Evolutionary conservation across 495 filamentous ascomycete species (phyloP), one percentile per base, ranked within the genome.

Genomic region (Podospora sp.): DNA sequence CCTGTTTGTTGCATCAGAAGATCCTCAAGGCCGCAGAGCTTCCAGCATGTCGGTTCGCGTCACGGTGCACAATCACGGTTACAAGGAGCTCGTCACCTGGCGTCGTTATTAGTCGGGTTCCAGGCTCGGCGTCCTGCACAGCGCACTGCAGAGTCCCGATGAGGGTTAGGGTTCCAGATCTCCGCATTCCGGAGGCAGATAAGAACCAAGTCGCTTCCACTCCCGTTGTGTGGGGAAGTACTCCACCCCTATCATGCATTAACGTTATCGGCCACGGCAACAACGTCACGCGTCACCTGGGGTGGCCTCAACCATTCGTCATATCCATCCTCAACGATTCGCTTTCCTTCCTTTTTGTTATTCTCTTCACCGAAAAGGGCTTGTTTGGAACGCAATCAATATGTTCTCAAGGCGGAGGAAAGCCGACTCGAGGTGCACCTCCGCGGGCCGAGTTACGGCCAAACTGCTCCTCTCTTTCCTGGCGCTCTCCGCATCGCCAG

Each of bases 401-500:
- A 84, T 84, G 82, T 76, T 74, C 62, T 69, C 72, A 62, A 78
- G 72, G 65, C 76, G 78, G 73, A 79, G 74, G 76, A 73, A 73
- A 57, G 67, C 69, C 20, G 65, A 65, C 63, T 75, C 75, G 49
- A 72, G 66, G 14, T 85, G 82, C 74, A 70, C 68, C 61, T 85
- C 82, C 70, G 79, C 85, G 25, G 84, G 84, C 75, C 81, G 83
- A 78, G 83, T 90, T 61, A 88, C 88, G 18, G 83, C 85, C 65
- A 75, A 79, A 56, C 75, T 89, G 57, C 77, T 91, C 59, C 78
- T 91, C 36, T 89, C 84, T 58, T 87, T 90, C 77, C 84, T 91
- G 52, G 86, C 86, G 63, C 73, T 87, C 66, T 81, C 84, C 24
- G 77, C 78, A 21, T 68, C 81, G 20, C 52, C 77, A 50, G 70